Base-by-base conservation (phyloP, 345 rosid genomes). In the Heritiera littoralis region DNA sequence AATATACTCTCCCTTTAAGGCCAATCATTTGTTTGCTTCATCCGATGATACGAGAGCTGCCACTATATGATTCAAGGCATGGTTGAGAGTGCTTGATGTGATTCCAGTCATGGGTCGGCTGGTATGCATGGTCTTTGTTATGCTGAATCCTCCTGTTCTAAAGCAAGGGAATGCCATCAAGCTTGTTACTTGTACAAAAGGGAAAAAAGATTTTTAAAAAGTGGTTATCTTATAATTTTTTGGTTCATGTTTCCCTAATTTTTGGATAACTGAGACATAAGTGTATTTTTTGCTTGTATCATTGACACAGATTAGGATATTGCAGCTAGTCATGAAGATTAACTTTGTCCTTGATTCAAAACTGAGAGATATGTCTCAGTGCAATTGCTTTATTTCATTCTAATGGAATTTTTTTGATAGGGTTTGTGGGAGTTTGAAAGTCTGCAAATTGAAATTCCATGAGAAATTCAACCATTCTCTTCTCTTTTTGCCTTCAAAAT, bases 1-100 rank as follows among this genome's bases (percentile, higher is more conserved):
- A 86, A 89, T 74, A 75, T 86, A 46, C 84, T 75, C 59, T 89
- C 92, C 11, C 83, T 84, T 28, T 89, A 77, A 89, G 75, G 79
- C 52, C 61, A 70, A n/a, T 54, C 32, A 56, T 17, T n/a, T 28
- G 52, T 75, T 71, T 61, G 54, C 54, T 77, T 77, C 38, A 15
- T 32, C 35, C 51, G 43, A 66, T 30, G 5, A 51, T 56, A 61
- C 56, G 54, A 18, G 75, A 73, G 72, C 77, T 78, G 28, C 67
- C 41, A 48, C 56, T 10, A 12, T 61, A 41, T 8, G n/a, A 55
- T 9, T 12, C 15, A 54, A 13, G 15, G 45, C 78, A 45, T 59
- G 20, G 9, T 38, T 46, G 9, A 61, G 38, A 10, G 6, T 28
- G 65, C 65, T 10, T 61, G 35, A 61, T 52, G 46, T 58, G 28